Evolutionary conservation across 2,329 filamentous ascomycete species (phyloP).

Genomic region (Colletotrichum godetiae): DNA sequence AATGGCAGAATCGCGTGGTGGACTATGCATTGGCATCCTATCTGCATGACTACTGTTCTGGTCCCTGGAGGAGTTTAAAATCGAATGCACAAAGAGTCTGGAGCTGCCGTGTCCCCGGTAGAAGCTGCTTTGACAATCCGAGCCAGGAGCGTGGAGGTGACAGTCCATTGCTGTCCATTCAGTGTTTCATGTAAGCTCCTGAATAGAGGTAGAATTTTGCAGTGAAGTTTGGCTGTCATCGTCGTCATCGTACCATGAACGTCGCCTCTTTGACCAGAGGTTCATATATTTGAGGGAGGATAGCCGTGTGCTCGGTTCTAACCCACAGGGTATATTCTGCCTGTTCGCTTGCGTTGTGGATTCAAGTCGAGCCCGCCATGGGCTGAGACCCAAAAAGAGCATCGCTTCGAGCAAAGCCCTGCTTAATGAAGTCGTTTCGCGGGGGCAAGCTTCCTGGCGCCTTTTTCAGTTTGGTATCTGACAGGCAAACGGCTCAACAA

Average conservation of each 20-base stretch:
- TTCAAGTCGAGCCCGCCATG: not conserved
- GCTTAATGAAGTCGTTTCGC: slow-evolving; percentile 12
- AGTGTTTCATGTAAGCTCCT: not conserved
- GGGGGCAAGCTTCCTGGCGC: not conserved
- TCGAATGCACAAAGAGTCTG: not conserved
- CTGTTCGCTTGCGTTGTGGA: not conserved
- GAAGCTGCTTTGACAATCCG: not conserved
- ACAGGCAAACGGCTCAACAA: slow-evolving; percentile 1
- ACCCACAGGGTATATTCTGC: not conserved
- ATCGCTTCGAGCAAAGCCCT: not conserved
- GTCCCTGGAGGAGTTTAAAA: no score
- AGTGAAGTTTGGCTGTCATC: not conserved
- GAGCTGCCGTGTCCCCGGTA: not conserved
- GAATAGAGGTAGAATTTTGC: not conserved
- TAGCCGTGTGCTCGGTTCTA: not conserved
- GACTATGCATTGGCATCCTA: not conserved
- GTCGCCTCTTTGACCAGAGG: not conserved
- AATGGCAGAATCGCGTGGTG: not conserved
- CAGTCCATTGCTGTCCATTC: not conserved
- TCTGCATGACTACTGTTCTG: not conserved
- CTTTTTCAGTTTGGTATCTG: not conserved
- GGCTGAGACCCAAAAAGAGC: not conserved
- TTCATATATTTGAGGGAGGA: slow-evolving; percentile 4
- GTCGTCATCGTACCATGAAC: not conserved
- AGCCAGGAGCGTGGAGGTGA: not conserved